These are phyloP conservation scores for Pachysandra terminalis DNA, from an alignment of 164 flowering plant genomes.

Conservation along the genomic window DNA sequence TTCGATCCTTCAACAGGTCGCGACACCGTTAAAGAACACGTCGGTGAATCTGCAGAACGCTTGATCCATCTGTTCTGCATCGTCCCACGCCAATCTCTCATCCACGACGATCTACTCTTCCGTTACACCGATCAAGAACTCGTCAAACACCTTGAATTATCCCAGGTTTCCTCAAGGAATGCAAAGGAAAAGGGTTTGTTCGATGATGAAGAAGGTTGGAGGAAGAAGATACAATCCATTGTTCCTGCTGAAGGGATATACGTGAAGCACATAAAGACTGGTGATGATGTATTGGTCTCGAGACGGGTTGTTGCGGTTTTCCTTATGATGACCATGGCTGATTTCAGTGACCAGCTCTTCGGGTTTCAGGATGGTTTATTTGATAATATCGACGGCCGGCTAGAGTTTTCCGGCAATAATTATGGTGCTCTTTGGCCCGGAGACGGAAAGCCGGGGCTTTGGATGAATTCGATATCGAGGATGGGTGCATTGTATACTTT, in stretches of 20 bases:
- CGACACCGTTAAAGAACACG: too few relatives aligned
- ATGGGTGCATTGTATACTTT: too few relatives aligned
- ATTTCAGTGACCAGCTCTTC: conserved; percentile 85
- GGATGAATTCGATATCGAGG: too few relatives aligned
- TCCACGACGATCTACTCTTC: conserved; percentile 81
- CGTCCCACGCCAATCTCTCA: conserved; percentile 75
- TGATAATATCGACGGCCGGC: conserved; percentile 58
- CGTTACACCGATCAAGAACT: conserved; percentile 62
- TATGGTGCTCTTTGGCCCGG: conserved; percentile 75
- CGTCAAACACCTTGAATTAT: too few relatives aligned
- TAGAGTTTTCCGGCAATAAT: conserved; percentile 64
- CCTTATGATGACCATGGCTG: conserved; percentile 83
- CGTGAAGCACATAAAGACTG: too few relatives aligned
- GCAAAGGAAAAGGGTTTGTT: conserved; percentile 40
- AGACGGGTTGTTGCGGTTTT: conserved; percentile 70
- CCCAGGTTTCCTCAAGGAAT: conserved; percentile 40
- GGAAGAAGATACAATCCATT: conserved; percentile 52
- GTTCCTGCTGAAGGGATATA: conserved; percentile 55
- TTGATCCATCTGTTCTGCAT: too few relatives aligned
- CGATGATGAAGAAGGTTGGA: conserved; percentile 54
- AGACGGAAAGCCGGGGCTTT: conserved; percentile 90
- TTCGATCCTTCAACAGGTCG: too few relatives aligned
- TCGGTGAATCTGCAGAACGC: too few relatives aligned
- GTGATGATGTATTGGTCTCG: conserved; percentile 61
- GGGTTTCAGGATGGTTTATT: conserved; percentile 75